Evolutionary conservation across 2,329 filamentous ascomycete genomes (phyloP).

Genomic region (Erysiphe pulchra): DNA sequence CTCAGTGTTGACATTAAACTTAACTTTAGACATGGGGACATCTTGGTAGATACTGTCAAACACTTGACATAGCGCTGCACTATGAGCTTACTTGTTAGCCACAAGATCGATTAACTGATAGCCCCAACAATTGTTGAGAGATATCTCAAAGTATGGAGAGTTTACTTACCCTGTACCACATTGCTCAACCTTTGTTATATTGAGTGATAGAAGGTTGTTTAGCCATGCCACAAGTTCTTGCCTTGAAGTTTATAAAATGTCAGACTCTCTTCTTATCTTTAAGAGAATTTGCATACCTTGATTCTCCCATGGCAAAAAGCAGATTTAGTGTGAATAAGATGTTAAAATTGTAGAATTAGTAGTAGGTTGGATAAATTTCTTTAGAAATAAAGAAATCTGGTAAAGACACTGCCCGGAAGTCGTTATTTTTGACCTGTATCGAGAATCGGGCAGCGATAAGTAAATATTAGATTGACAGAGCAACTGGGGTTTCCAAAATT

Average conservation of each 20-base stretch:
- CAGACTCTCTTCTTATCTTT: slow-evolving; percentile 4
- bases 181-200: slow-evolving; percentile 96
- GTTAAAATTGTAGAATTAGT: no score
- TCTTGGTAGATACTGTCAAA: slow-evolving; percentile 97
- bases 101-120: background rate
- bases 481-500: no score
- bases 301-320: slow-evolving; percentile 12
- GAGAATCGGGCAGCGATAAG: no score
- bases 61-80: slow-evolving; percentile 85
- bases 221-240: slow-evolving; percentile 93
- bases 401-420: no score
- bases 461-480: no score
- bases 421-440: no score
- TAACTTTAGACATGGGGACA: slow-evolving; percentile 82
- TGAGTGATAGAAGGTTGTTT: slow-evolving; percentile 92
- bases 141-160: slow-evolving; percentile 13
- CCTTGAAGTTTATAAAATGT: slow-evolving; percentile 21
- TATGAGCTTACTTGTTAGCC: slow-evolving; percentile 15
- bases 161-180: slow-evolving; percentile 74
- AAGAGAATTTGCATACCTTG: slow-evolving; percentile 7
- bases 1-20: slow-evolving; percentile 94
- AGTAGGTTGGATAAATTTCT: no score
- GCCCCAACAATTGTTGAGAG: background rate
- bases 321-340: background rate
- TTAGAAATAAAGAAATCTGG: no score